These are phyloP conservation scores for Exserohilum rostratum DNA, from an alignment of 2,329 filamentous ascomycete species.

Conservation along the genomic window DNA sequence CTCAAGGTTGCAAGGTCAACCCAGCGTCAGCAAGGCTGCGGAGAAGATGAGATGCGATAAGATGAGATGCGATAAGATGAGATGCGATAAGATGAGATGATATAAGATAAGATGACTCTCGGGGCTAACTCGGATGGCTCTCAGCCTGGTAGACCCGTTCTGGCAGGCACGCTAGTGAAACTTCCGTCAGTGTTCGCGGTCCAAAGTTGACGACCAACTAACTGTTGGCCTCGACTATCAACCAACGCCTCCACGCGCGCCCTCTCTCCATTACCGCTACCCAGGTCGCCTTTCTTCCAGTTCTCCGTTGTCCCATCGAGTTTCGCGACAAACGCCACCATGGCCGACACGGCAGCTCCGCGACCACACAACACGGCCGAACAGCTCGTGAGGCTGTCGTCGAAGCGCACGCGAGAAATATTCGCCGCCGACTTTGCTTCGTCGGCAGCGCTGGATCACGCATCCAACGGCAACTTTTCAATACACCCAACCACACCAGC, in stretches of 20 bases:
- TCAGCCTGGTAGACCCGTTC: too few relatives aligned
- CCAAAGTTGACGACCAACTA: slow-evolving; percentile 6
- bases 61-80: not conserved
- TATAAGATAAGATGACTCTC: slow-evolving; percentile 13
- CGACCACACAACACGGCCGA: slow-evolving; percentile 29
- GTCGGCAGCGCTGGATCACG: slow-evolving; percentile 49
- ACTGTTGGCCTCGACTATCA: not conserved
- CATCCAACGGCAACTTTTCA: slow-evolving; percentile 47
- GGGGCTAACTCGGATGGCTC: slow-evolving; percentile 5
- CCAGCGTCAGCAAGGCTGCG: not conserved
- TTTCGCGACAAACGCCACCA: slow-evolving; percentile 3
- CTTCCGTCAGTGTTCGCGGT: slow-evolving; percentile 16
- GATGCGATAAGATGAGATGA: not conserved
- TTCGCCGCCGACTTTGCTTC: slow-evolving; percentile 61
- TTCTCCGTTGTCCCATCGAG: not conserved
- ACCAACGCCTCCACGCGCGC: slow-evolving; percentile 5
- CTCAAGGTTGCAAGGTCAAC: not conserved
- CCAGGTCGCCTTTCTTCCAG: not conserved
- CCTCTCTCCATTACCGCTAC: not conserved
- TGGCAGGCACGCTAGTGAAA: slow-evolving; percentile 17
- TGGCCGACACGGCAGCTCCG: slow-evolving; percentile 29
- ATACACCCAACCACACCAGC: slow-evolving; percentile 55
- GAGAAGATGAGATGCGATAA: not conserved
- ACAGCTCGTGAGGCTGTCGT: slow-evolving; percentile 51
- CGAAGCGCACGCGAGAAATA: slow-evolving; percentile 61